These are phyloP conservation scores for Ceratorhiza oryzae-sativae DNA, from an alignment of 1,284 basidiomycete species.

Conservation along the genomic window DNA sequence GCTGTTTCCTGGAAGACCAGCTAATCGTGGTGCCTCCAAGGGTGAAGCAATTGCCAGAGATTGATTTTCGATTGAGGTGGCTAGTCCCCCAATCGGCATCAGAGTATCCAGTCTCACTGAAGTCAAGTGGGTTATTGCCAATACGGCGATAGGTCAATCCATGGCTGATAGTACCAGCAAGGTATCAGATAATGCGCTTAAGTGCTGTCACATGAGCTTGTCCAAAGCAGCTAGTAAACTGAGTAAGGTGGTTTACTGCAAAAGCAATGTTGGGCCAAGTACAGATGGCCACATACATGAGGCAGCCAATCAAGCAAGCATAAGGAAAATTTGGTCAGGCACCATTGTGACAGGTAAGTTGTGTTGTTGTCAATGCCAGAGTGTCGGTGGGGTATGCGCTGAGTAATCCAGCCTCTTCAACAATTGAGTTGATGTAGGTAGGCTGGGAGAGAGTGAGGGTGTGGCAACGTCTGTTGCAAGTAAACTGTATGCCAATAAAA, in stretches of 20 bases:
- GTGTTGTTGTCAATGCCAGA: background rate
- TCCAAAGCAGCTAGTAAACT: conserved; percentile 14
- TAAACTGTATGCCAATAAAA: conserved; percentile 34
- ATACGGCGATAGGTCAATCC: conserved; percentile 39
- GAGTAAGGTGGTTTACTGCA: conserved; percentile 8
- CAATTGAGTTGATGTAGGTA: conserved; percentile 13
- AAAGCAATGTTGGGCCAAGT: conserved; percentile 38
- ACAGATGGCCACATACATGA: conserved; percentile 40
- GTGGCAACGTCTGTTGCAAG: background rate
- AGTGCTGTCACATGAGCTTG: conserved; percentile 43
- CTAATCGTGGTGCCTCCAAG: conserved; percentile 49
- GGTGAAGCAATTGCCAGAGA: conserved; percentile 49
- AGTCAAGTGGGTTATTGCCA: background rate
- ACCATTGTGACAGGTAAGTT: conserved; percentile 5
- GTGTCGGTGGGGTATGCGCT: conserved; percentile 14
- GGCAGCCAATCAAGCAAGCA: conserved; percentile 23
- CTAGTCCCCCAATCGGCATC: conserved; percentile 53
- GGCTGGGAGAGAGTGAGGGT: background rate
- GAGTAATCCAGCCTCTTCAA: background rate
- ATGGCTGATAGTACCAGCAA: conserved; percentile 42
- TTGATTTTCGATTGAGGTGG: conserved; percentile 47
- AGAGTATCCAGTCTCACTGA: conserved; percentile 49
- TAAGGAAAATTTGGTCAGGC: background rate
- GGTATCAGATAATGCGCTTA: conserved; percentile 46
- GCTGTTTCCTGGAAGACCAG: conserved; percentile 46